A percentile compares a stretch with the other conserved stretches of the same genome.
Conservation (phyloP, 805 yeast genomes). For the Starmerella tilneyi region DNA sequence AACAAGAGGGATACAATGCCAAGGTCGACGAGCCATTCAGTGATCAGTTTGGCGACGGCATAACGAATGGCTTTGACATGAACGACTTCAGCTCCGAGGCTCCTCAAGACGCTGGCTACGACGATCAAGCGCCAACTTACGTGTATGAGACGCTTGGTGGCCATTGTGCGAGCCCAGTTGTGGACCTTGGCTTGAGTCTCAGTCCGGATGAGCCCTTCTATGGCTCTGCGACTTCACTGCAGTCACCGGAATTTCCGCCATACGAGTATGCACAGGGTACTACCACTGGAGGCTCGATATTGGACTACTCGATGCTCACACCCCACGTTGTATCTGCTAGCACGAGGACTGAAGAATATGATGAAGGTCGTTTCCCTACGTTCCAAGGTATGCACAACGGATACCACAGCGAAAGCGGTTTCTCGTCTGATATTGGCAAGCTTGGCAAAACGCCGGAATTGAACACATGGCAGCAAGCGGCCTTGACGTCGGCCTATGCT, state of each 20-base stretch:
- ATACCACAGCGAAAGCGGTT: not conserved
- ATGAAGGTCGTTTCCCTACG: not conserved
- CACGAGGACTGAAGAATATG: not conserved
- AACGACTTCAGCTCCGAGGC: too few relatives aligned
- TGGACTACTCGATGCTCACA: not conserved
- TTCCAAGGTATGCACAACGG: not conserved
- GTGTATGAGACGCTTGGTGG: too few relatives aligned
- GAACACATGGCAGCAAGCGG: slow-evolving; percentile 7
- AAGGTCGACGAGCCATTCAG: too few relatives aligned
- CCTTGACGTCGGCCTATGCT: not conserved
- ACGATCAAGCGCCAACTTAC: too few relatives aligned
- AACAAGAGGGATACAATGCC: too few relatives aligned
- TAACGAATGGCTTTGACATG: not conserved
- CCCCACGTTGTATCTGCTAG: not conserved
- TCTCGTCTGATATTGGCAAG: not conserved
- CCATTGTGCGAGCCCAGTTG: not conserved
- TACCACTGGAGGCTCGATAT: not conserved
- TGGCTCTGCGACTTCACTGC: slow-evolving; percentile 2
- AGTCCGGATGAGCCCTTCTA: not conserved
- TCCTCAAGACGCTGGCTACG: too few relatives aligned
- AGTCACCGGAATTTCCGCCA: slow-evolving; percentile 4
- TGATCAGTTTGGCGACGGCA: not conserved
- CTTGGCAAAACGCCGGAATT: not conserved
- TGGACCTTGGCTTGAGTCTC: not conserved
- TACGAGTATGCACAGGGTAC: not conserved